phyloP scores from a whole-genome alignment of 2,329 filamentous ascomycete species.

The Huntiella abstrusa region DNA sequence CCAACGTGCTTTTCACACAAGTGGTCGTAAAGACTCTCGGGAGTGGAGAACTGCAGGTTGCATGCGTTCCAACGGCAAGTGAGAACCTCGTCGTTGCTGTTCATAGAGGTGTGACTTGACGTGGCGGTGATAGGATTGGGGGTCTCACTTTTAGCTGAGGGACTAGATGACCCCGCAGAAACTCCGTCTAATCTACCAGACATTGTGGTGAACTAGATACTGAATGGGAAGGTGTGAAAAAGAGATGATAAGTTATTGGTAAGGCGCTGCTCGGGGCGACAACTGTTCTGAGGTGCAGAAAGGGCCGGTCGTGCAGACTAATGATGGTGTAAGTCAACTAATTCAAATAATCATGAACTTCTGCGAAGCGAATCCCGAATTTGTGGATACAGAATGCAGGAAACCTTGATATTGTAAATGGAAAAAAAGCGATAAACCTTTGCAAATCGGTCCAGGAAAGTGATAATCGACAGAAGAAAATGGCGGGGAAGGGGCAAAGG shows the following conservation, averaged over 20 bases:
- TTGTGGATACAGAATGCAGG: not conserved
- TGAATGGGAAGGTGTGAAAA: too few relatives aligned
- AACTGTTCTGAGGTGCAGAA: too few relatives aligned
- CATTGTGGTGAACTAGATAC: slow-evolving; percentile 1
- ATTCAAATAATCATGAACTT: not conserved
- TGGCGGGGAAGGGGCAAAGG: not conserved
- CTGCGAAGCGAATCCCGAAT: too few relatives aligned
- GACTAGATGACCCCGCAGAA: slow-evolving; percentile 16
- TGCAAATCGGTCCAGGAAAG: not conserved
- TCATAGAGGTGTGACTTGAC: slow-evolving; percentile 19
- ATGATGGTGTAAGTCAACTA: not conserved
- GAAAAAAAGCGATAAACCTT: slow-evolving; percentile 3
- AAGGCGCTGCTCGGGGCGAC: too few relatives aligned
- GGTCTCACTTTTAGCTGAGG: slow-evolving; percentile 33
- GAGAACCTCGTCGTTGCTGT: slow-evolving; percentile 33
- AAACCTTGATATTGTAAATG: not conserved
- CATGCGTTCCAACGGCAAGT: slow-evolving; percentile 42
- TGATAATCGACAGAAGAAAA: not conserved
- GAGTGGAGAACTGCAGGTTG: slow-evolving; percentile 36
- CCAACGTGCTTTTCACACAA: slow-evolving; percentile 97
- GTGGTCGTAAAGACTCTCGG: slow-evolving; percentile 61
- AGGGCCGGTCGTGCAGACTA: too few relatives aligned
- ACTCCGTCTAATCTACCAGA: slow-evolving; percentile 9
- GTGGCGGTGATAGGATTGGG: slow-evolving; percentile 32
- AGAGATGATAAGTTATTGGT: not conserved